These are phyloP conservation scores for Rubia balearica DNA, from an alignment of 305 asterid species.

Conservation along the genomic window DNA sequence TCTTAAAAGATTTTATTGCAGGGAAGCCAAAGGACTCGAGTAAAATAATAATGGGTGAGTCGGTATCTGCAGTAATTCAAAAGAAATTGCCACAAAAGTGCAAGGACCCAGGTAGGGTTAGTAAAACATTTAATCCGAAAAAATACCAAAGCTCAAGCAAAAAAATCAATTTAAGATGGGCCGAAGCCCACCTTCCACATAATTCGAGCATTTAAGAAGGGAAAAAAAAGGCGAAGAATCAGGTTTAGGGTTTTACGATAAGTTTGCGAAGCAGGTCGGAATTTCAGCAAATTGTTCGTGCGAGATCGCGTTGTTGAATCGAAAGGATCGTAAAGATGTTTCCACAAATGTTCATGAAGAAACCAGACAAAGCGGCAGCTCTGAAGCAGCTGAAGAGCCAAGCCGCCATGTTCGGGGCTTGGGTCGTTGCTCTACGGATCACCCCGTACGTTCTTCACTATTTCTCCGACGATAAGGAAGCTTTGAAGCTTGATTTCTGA, in stretches of 20 bases:
- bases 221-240: background rate
- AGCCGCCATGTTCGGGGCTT: slow-evolving; percentile 61
- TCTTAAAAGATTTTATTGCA: too few species aligned
- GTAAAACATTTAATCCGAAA: too few species aligned
- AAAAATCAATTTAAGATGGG: background rate
- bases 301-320: background rate
- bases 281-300: slow-evolving; percentile 5
- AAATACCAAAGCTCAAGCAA: background rate
- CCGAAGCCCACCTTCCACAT: background rate
- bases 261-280: background rate
- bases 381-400: slow-evolving; percentile 79
- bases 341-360: slow-evolving; percentile 78
- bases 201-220: background rate
- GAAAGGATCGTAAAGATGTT: slow-evolving; percentile 40
- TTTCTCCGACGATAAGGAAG: slow-evolving; percentile 56
- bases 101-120: too few species aligned
- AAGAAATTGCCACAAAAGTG: too few species aligned
- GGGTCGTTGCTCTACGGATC: slow-evolving; percentile 72
- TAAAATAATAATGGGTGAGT: too few species aligned
- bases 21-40: too few species aligned
- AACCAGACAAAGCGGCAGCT: slow-evolving; percentile 89
- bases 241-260: background rate
- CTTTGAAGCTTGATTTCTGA: slow-evolving; percentile 58
- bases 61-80: too few species aligned
- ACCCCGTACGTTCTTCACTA: slow-evolving; percentile 74